Evolutionary conservation across 441 rosid species (phyloP), one percentile per base, ranked within the genome.

Genomic region (Euphorbia celastroides): DNA sequence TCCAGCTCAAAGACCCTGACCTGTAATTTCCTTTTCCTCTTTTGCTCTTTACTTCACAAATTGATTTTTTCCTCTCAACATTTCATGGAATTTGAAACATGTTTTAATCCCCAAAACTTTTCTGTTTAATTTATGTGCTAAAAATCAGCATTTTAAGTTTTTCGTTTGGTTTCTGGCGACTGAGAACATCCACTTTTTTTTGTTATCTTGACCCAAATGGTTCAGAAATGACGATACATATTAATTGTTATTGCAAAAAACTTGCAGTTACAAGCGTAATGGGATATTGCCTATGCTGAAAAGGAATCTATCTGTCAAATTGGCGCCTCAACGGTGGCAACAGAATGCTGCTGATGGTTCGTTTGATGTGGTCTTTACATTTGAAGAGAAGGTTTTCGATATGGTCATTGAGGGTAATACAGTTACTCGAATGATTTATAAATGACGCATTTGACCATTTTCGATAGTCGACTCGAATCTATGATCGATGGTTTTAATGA

Each of bases 321-420:
- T 83, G 60, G 95, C 97, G 34, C 98, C 98, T 0, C 98, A 93
- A 62, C 87, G 96, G 14, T 93, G 98, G 97, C 96, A 93, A 78
- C 92, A 90, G 19, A 93, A 90, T 77, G 90, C 87, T 73, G 82
- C 84, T 11, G 97, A 91, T 79, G 99, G 99, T 64, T 71, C 68
- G 34, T 90, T 93, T 62, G 90, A 89, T 74, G 82, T 90, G 25
- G 90, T 90, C 5, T 74, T 89, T 64, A 70, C 95, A 0, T 93
- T 93, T 73, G 98, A 93, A 82, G 98, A 93, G 69, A 88, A 90
- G 78, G 97, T 93, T 62, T 93, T 93, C 0, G 98, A 93, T 75
- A 87, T 86, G 73, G 91, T 89, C 48, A 67, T 93, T 67, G 96
- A 90, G 79, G 97, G 97, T 90, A 69, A 8, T 54, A 28, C 32